Base-by-base conservation (phyloP, 441 rosid species). In the Euphorbia schlechtendalii region DNA sequence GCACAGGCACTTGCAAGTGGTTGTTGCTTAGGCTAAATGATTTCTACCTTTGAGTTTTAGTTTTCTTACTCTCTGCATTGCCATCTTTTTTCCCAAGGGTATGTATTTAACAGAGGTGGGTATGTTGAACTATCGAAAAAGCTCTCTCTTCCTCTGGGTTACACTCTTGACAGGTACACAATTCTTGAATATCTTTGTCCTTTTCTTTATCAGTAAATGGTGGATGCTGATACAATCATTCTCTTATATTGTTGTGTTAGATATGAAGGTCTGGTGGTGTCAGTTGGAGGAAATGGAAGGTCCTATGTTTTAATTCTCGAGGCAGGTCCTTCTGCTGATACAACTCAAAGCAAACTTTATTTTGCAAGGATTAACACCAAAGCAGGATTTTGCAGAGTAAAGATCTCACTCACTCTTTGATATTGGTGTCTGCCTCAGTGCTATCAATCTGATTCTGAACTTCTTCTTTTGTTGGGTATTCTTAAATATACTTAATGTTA, bases 281-380 rank as follows among this genome's bases (percentile, higher is more conserved):
- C 99, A 56, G 87, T 90, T 67, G 97, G 99, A 58, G 99, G 99
- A 65, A 94, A 94, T 67, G 99, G 97, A 74, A 86, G 99, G 77
- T 83, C 99, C 2, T 94, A 84, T 71, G 89, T 89, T 65, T 71
- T 94, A 57, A 87, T 90, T 74, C 93, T 94, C 76, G 97, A 89
- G 85, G 92, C 99, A 63, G 97, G 97, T 71, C 97, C 99, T 71
- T 82, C 89, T 17, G 89, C 83, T 8, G 93, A 90, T 77, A 87
- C 82, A 76, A 81, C 86, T 62, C 95, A 83, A 75, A 90, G 96
- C 87, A 88, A 84, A 80, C 77, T 84, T 70, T 88, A 90, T 74
- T 90, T 93, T 74, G 79, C 97, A 27, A 87, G 99, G 74, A 80
- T 93, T 65, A 84, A 67, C 78, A 90, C 97, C 30, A 93, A 93